Conservation (phyloP, 108 stramenopile species). For the Schizochytrium sp. region DNA sequence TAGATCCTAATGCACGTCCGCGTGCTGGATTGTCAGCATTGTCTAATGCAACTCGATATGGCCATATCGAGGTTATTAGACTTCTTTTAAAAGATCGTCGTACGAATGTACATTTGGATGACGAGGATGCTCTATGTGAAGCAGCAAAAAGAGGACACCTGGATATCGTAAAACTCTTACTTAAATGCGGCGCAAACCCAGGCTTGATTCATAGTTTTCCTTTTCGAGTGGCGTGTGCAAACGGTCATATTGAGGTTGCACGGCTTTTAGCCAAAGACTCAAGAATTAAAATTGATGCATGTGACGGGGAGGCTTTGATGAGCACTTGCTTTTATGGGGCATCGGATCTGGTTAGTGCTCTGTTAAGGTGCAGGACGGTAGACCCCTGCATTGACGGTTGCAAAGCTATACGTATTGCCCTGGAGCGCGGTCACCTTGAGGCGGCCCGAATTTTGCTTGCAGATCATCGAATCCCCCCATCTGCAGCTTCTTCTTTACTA, state of each 20-base stretch:
- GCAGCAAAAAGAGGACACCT: slow-evolving; percentile 67
- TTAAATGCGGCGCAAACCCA: slow-evolving; percentile 67
- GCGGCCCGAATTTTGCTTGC: not conserved
- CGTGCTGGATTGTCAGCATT: not conserved
- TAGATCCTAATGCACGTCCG: not conserved
- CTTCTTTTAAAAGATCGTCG: not conserved
- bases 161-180: slow-evolving; percentile 62
- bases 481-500: not conserved
- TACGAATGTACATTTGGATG: not conserved
- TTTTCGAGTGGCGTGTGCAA: not conserved
- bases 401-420: not conserved
- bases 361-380: not conserved
- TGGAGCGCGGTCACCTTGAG: slow-evolving; percentile 10
- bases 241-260: not conserved
- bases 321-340: not conserved
- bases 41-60: not conserved
- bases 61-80: not conserved
- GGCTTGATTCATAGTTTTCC: not conserved
- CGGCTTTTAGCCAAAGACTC: not conserved
- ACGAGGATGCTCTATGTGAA: slow-evolving; percentile 63
- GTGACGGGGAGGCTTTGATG: not conserved
- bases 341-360: not conserved
- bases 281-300: not conserved
- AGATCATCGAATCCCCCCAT: not conserved
- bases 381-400: not conserved